Percentiles rank a stretch among this genome's conserved stretches.
Evolutionary conservation across 768 basidiomycete genomes (phyloP).

Genomic region (Podaxis sp.): DNA sequence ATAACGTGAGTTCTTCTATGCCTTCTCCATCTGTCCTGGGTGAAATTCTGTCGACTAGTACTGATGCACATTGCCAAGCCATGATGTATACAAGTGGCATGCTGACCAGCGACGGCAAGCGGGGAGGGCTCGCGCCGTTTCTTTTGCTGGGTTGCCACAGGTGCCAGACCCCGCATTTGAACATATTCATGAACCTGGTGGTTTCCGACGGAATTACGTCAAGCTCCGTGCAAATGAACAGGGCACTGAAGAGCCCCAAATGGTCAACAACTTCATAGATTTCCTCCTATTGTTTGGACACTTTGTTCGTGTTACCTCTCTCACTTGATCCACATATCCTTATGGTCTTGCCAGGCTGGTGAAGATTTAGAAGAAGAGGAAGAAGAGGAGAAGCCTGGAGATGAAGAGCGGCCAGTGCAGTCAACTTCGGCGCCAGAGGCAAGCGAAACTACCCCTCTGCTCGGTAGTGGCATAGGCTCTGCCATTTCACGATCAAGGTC

Average conservation of each 20-base stretch:
- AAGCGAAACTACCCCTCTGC: constrained; percentile 57
- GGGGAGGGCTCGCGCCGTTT: constrained; percentile 64
- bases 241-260: constrained; percentile 56
- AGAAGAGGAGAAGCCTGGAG: constrained; percentile 71
- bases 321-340: background rate
- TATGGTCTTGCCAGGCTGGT: constrained; percentile 59
- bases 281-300: constrained; percentile 95
- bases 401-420: constrained; percentile 53
- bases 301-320: constrained; percentile 61
- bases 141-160: constrained; percentile 57
- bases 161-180: constrained; percentile 77
- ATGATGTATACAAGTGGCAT: constrained; percentile 96
- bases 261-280: constrained; percentile 87
- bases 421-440: constrained; percentile 21
- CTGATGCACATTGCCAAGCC: constrained; percentile 38
- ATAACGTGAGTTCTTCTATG: constrained; percentile 71
- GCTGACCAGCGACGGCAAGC: constrained; percentile 63
- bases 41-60: background rate
- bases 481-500: constrained; percentile 32
- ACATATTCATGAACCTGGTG: constrained; percentile 94
- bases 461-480: constrained; percentile 26
- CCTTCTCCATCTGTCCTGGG: constrained; percentile 6
- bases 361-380: constrained; percentile 89
- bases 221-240: constrained; percentile 68
- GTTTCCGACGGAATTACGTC: constrained; percentile 89